phyloP scores from a whole-genome alignment of 306 rosid species.

The Aeschynomene evenia region DNA sequence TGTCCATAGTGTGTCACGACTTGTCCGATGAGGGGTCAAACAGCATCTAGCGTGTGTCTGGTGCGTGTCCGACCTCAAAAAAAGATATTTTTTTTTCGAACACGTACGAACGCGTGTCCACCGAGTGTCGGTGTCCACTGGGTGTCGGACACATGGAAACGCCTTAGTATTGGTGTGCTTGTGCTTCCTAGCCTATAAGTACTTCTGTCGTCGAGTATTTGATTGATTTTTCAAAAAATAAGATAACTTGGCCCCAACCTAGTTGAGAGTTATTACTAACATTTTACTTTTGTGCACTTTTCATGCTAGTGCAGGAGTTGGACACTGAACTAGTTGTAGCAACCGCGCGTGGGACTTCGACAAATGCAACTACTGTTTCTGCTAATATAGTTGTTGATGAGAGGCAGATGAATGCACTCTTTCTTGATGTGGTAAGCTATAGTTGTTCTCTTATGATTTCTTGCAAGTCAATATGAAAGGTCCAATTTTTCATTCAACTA shows the following conservation, averaged over 20 bases:
- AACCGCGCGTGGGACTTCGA: slow-evolving; percentile 55
- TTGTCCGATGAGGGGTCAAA: no score
- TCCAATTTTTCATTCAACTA: slow-evolving; percentile 9
- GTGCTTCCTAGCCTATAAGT: no score
- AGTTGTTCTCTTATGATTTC: background rate
- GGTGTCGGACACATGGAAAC: no score
- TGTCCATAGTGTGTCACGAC: no score
- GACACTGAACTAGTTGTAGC: slow-evolving; percentile 89
- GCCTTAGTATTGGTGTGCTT: no score
- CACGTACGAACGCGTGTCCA: no score
- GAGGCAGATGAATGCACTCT: slow-evolving; percentile 98
- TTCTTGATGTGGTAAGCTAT: slow-evolving; percentile 85
- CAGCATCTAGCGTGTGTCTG: no score
- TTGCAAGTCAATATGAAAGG: background rate
- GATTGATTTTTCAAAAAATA: slow-evolving; percentile 13
- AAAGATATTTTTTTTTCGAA: no score
- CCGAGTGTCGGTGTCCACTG: no score
- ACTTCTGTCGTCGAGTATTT: background rate
- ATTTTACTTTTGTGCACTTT: slow-evolving; percentile 2
- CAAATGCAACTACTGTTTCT: slow-evolving; percentile 67
- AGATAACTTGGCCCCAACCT: slow-evolving; percentile 11
- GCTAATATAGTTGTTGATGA: slow-evolving; percentile 85
- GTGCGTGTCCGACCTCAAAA: no score
- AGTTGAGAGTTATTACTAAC: slow-evolving; percentile 17
- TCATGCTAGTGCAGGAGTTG: slow-evolving; percentile 67